Evolutionary conservation across 768 basidiomycete species (phyloP).

Genomic region (Russula griseocarnosa): DNA sequence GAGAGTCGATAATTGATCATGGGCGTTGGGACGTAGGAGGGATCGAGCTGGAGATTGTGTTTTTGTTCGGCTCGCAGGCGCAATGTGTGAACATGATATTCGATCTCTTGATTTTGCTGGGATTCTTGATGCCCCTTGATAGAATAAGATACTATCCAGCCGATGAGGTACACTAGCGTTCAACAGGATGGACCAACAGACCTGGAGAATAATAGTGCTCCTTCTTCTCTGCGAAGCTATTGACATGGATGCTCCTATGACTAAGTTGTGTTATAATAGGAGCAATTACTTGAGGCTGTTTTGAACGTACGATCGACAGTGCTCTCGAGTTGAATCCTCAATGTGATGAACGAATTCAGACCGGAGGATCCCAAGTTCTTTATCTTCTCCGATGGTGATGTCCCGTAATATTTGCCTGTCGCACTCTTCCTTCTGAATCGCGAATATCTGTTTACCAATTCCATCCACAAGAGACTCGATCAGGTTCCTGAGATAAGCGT

Average conservation of each 20-base stretch:
- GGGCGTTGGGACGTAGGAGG: constrained; percentile 20
- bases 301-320: constrained; percentile 11
- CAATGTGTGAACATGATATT: constrained; percentile 14
- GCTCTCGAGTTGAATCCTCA: constrained; percentile 13
- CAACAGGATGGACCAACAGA: not conserved
- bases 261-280: not conserved
- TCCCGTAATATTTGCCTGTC: constrained; percentile 12
- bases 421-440: constrained; percentile 19
- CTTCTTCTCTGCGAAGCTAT: constrained; percentile 11
- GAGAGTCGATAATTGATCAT: constrained; percentile 8
- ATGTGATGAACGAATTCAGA: constrained; percentile 9
- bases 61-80: constrained; percentile 14
- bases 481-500: constrained; percentile 4
- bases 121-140: constrained; percentile 15
- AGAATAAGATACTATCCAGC: constrained; percentile 8
- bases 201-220: constrained; percentile 5
- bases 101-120: constrained; percentile 18
- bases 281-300: not conserved
- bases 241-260: constrained; percentile 3
- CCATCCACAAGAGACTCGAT: constrained; percentile 11
- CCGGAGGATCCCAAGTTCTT: not conserved
- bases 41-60: constrained; percentile 24
- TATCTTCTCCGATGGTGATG: not conserved
- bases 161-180: not conserved
- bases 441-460: not conserved